Conservation (phyloP, 2,329 filamentous ascomycete genomes). For the Cephalotrichum gorgonifer region DNA sequence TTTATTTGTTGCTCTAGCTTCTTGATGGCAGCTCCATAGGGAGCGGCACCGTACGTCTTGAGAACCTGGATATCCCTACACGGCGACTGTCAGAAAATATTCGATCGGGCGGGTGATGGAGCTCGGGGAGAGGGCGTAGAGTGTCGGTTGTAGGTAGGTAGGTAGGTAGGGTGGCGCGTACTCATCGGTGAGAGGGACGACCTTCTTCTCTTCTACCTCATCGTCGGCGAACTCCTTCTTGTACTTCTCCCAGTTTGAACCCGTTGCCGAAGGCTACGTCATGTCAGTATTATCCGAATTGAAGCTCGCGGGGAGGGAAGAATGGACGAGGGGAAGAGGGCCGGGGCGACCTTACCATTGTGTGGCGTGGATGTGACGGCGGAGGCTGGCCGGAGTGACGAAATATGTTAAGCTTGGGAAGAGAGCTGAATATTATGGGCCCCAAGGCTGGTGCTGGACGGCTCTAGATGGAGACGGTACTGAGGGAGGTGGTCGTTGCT, state of each 20-base stretch:
- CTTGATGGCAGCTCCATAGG: conserved; percentile 87
- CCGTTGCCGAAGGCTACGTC: conserved; percentile 85
- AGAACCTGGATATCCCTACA: conserved; percentile 94
- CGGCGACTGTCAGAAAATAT: not conserved
- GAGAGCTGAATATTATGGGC: no score
- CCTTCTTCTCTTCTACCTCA: conserved; percentile 98
- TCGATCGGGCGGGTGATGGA: not conserved
- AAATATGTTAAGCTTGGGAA: no score
- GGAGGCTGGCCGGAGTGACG: not conserved
- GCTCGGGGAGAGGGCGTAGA: not conserved
- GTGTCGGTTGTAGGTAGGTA: conserved; percentile 14
- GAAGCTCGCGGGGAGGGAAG: not conserved
- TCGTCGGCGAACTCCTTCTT: conserved; percentile 95
- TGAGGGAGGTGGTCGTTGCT: not conserved
- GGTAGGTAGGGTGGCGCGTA: conserved; percentile 34
- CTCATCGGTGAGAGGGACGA: conserved; percentile 93
- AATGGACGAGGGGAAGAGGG: no score
- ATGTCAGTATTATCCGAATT: conserved; percentile 11
- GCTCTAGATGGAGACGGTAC: not conserved
- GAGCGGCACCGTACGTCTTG: conserved; percentile 96
- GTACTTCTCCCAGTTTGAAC: conserved; percentile 97
- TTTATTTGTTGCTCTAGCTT: conserved; percentile 99
- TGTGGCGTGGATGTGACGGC: not conserved
- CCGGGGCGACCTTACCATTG: not conserved
- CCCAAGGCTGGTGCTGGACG: no score